Base-by-base conservation (phyloP, 2,329 filamentous ascomycete genomes). In the Botrytis aclada region DNA sequence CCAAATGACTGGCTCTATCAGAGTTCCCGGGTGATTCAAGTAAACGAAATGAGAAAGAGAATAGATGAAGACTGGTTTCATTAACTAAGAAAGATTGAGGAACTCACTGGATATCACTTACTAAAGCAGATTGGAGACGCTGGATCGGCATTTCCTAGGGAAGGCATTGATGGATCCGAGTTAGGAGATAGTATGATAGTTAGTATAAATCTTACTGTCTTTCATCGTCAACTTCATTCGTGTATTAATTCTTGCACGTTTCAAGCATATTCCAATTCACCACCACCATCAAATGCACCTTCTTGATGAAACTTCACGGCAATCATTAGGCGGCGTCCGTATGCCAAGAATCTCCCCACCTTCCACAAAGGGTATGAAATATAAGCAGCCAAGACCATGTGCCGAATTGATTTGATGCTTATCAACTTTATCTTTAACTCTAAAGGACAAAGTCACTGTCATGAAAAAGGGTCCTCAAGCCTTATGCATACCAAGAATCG, bases 261-360 rank as follows among this genome's bases (percentile, higher is more conserved):
- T 67, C 65, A 56, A 41, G 22, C 32, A 67, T 56, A 56, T 56
- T 22, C n/a, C 37, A n/a, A 18, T 29, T 12, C n/a, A 32, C 34
- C 29, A 56, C 18, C n/a, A 29, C n/a, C 6, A 54, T 67, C 34
- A 67, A 41, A 41, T 18, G 16, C 25, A 56, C 34, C 47, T 56
- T 67, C 45, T 39, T 29, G 25, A 22, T 67, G 34, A 32, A 67
- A 56, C 16, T 56, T 56, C 47, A 41, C 47, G 18, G 14, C 20
- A 65, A 47, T 22, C 16, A 65, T 65, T 65, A 65, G 63, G 65
- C 47, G 25, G 47, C 54, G 25, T 56, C 34, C 65, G 47, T 16
- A 67, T n/a, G 47, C 64, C 47, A 67, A 67, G 64, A 34, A 67
- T n/a, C 37, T 37, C n/a, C 25, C 65, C 65, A 67, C 65, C 65